phyloP scores from a whole-genome alignment of 225 moss, liverwort and hornwort species.

The Marchantia polymorpha region DNA sequence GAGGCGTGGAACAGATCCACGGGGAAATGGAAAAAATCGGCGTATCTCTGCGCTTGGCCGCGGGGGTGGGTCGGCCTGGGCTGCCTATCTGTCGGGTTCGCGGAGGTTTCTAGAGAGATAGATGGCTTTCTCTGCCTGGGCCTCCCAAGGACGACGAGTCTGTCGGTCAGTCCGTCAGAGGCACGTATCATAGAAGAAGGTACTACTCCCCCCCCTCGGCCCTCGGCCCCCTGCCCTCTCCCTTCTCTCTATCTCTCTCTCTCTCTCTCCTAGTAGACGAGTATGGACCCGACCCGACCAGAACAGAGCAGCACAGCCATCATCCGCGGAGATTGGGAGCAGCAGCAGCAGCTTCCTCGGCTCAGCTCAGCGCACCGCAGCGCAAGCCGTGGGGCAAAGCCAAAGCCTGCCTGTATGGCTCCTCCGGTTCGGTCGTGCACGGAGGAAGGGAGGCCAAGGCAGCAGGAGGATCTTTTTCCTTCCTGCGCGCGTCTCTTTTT shows the following conservation, averaged over 20 bases:
- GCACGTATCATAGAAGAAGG: slow-evolving; percentile 22
- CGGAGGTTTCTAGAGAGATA: slow-evolving; percentile 24
- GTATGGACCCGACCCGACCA: slow-evolving; percentile 15
- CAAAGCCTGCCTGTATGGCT: slow-evolving; percentile 20
- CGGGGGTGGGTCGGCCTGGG: slow-evolving; percentile 3
- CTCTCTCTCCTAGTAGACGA: slow-evolving; percentile 18
- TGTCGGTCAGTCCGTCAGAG: slow-evolving; percentile 26
- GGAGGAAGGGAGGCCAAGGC: slow-evolving; percentile 11
- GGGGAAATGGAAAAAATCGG: slow-evolving; percentile 8
- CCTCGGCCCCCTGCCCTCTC: too few species aligned
- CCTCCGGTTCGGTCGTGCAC: slow-evolving; percentile 23
- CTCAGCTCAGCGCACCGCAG: slow-evolving; percentile 12
- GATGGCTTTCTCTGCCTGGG: slow-evolving; percentile 20
- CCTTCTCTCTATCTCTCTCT: slow-evolving; percentile 8
- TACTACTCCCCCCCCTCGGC: neutral
- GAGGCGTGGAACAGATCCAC: slow-evolving; percentile 21
- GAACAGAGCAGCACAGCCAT: slow-evolving; percentile 20
- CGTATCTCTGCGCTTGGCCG: neutral
- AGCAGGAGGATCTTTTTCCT: slow-evolving; percentile 5
- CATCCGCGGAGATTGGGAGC: slow-evolving; percentile 30
- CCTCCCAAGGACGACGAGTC: slow-evolving; percentile 22
- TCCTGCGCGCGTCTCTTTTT: slow-evolving; percentile 3
- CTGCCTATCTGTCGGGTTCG: slow-evolving; percentile 20
- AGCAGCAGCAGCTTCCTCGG: slow-evolving; percentile 9
- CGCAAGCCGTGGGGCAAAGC: slow-evolving; percentile 21